Base-by-base conservation (phyloP, 2,329 filamentous ascomycete species). In the Aspergillus ochraceus region DNA sequence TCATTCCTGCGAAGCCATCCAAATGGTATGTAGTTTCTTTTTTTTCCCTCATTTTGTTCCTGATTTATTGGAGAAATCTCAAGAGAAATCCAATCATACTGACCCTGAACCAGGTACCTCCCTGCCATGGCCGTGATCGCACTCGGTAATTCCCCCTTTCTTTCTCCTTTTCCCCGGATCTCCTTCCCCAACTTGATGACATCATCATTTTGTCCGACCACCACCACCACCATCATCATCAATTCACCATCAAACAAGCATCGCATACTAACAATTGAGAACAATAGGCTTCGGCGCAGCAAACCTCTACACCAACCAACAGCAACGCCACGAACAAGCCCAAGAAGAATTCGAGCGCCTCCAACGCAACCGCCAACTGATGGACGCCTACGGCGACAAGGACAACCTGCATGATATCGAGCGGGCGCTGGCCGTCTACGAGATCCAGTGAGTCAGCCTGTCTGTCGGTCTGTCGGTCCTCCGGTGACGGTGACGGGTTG, bases 381-480 rank as follows among this genome's bases (percentile, higher is more conserved):
- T 80, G 74, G 77, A 81, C 39, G 77, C 79, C 2, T 81, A 81
- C 56, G 79, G 79, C 12, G 76, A 77, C 55, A 76, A 79, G 61
- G 74, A 72, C 12, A 79, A 74, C 50, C 59, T 81, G 51, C 68
- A 75, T 24, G 78, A 81, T 66, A 64, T 81, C n/a, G 71, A 80
- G 62, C 71, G 76, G 42, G 79, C 79, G 17, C 69, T 81, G 67
- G 71, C 79, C 36, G 69, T 76, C 29, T 81, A 81, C 51, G 75
- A 78, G 60, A 68, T 77, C 6, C 74, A 75, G 64, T 80, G 49
- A 68, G 26, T 50, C 4, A 1, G 14, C 19, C 42, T 8, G 19
- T 46, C n/a, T 32, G 29, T 12, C 30, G 3, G 30, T 12, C 30
- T 14, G 32, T 36, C 32, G 11, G 32, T 36, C 32, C 32, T 36